Evolutionary conservation across 805 yeast species (phyloP), one percentile per base, ranked within the genome.

Genomic region (Ogataea allantospora): DNA sequence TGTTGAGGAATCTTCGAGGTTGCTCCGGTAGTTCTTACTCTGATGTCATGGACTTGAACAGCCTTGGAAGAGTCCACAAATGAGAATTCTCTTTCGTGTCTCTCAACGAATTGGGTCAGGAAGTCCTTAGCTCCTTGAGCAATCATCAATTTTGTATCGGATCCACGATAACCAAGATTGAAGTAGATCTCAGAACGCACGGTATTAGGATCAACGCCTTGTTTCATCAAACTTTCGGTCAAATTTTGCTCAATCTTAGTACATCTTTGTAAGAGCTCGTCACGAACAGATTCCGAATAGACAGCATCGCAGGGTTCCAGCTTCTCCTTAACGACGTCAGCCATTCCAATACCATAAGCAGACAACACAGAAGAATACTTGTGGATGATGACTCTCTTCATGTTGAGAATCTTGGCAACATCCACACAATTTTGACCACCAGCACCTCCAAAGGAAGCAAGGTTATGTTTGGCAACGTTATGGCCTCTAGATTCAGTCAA

Each of bases 111-210:
- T 33, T 66, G 62, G 11, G 57, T 50, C n/a, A 57, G 51, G 47
- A 71, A 75, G 19, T 65, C 63, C 7, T 48, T 57, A 6, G 28
- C 33, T 26, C 54, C 58, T 30, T 62, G 60, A 14, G 61, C 61
- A 8, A 83, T 73, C 80, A 85, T 80, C 47, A 87, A 60, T 31
- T 81, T 77, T 3, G 95, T 81, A 51, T 86, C 95, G 18, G 93
- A 80, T 6, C 95, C 95, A 40, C 74, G 75, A 56, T 83, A 87
- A 50, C 89, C 71, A 69, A 86, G 66, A 55, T 87, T 87, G 44
- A 86, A 64, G 50, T 70, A 83, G 27, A 71, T 67, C 25, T 43
- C 42, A 28, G 34, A 22, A 4, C 30, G 28, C 23, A 46, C 38
- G 8, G 41, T 43, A 4, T 31, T 31, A 15, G 32, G 38, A 17